A percentile compares a stretch with the other conserved stretches of the same genome.
These are phyloP conservation scores for Nicotiana otophora DNA, from an alignment of 257 asterid genomes.

Conservation along the genomic window DNA sequence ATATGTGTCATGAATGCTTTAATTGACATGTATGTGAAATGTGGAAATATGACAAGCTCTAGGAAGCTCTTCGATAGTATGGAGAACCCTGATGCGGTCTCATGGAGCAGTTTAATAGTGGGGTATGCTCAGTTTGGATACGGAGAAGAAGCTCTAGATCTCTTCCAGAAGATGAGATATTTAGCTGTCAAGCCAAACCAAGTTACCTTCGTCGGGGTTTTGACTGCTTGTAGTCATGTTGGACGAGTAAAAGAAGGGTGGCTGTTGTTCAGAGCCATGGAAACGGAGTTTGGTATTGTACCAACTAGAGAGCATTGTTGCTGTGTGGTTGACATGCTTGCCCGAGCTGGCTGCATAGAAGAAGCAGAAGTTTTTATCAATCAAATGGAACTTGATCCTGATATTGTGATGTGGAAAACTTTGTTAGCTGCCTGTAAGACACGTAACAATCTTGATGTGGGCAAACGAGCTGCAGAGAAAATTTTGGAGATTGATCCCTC, in stretches of 20 bases:
- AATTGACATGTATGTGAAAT: slow-evolving; percentile 66
- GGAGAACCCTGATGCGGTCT: slow-evolving; percentile 40
- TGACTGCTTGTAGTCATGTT: slow-evolving; percentile 76
- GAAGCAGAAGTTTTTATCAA: slow-evolving; percentile 60
- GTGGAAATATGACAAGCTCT: slow-evolving; percentile 56
- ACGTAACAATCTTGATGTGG: slow-evolving; percentile 46
- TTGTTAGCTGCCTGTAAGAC: slow-evolving; percentile 60
- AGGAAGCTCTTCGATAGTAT: slow-evolving; percentile 44
- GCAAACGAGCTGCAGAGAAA: slow-evolving; percentile 55
- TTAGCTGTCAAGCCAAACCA: slow-evolving; percentile 54
- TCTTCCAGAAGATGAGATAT: slow-evolving; percentile 45
- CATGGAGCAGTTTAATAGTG: slow-evolving; percentile 68
- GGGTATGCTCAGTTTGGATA: slow-evolving; percentile 69
- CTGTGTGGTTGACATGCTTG: slow-evolving; percentile 66
- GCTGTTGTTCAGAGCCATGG: slow-evolving; percentile 50
- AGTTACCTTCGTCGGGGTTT: slow-evolving; percentile 64
- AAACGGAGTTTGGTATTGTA: slow-evolving; percentile 39
- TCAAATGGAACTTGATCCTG: slow-evolving; percentile 36
- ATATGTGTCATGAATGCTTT: slow-evolving; percentile 45
- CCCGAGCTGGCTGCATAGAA: slow-evolving; percentile 50
- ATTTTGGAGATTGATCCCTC: slow-evolving; percentile 51
- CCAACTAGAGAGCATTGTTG: slow-evolving; percentile 66
- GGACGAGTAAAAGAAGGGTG: slow-evolving; percentile 76
- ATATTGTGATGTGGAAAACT: slow-evolving; percentile 63
- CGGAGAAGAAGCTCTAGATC: slow-evolving; percentile 53